These are phyloP conservation scores for Sergeia podlipaevii DNA, from an alignment of 208 protist genomes.

Conservation along the genomic window DNA sequence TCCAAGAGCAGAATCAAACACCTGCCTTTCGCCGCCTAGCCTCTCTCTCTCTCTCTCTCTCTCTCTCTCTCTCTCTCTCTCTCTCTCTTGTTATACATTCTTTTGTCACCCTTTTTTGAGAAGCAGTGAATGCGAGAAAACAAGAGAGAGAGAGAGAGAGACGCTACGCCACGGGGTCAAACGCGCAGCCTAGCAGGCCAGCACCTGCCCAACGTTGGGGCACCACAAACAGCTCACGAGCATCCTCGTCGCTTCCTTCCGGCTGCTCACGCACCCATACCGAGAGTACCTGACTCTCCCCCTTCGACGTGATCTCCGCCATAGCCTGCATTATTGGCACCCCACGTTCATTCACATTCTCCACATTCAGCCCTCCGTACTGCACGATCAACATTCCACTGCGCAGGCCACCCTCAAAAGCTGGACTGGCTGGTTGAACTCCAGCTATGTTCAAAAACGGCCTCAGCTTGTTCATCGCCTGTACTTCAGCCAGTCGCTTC, in stretches of 20 bases:
- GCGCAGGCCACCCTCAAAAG: constrained; percentile 44
- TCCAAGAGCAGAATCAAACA: no score
- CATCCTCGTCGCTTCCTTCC: constrained; percentile 16
- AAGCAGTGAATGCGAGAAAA: no score
- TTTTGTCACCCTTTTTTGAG: no score
- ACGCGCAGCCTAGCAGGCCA: constrained; percentile 71
- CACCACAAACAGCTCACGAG: constrained; percentile 48
- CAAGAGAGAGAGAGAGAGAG: no score
- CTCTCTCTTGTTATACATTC: no score
- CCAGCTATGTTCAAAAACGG: constrained; percentile 45
- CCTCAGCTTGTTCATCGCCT: constrained; percentile 11
- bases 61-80: no score
- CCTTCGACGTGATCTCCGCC: constrained; percentile 19
- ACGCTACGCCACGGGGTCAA: constrained; percentile 28
- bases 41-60: no score
- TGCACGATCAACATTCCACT: constrained; percentile 47
- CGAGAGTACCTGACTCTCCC: constrained; percentile 43
- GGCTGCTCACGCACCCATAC: constrained; percentile 54
- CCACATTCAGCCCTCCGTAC: constrained; percentile 50
- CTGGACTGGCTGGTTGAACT: constrained; percentile 47
- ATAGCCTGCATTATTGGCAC: constrained; percentile 39
- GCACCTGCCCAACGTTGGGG: constrained; percentile 62
- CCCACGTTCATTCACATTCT: constrained; percentile 19
- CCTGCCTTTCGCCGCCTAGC: no score
- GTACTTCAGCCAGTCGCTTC: no score